These are phyloP conservation scores for Zymoseptoria brevis DNA, from an alignment of 2,329 filamentous ascomycete genomes.

Conservation along the genomic window DNA sequence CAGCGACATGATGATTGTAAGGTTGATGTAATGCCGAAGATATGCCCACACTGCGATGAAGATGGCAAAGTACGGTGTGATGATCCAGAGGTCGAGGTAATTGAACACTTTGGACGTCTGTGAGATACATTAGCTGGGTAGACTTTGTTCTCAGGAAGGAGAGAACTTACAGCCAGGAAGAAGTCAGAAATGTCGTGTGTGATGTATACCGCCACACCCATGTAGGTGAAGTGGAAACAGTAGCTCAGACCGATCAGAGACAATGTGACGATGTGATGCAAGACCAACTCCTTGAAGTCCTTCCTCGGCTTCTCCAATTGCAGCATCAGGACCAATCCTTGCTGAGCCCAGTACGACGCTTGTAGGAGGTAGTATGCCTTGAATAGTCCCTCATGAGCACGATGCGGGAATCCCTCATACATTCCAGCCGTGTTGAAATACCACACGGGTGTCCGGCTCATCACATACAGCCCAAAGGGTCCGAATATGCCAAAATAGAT, in stretches of 20 bases:
- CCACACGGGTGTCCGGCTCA: slow-evolving; percentile 86
- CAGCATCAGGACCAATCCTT: slow-evolving; percentile 77
- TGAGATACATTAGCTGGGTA: not conserved
- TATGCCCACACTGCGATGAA: slow-evolving; percentile 86
- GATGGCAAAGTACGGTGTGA: slow-evolving; percentile 73
- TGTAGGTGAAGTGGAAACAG: slow-evolving; percentile 94
- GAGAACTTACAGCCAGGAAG: slow-evolving; percentile 75
- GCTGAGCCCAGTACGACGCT: slow-evolving; percentile 91
- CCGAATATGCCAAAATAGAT: slow-evolving; percentile 80
- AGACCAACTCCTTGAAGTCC: slow-evolving; percentile 88
- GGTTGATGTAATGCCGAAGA: slow-evolving; percentile 76
- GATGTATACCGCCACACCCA: slow-evolving; percentile 86
- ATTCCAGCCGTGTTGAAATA: slow-evolving; percentile 89
- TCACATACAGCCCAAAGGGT: slow-evolving; percentile 79
- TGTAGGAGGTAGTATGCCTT: slow-evolving; percentile 96
- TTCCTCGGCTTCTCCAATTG: slow-evolving; percentile 89
- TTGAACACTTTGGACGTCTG: slow-evolving; percentile 87
- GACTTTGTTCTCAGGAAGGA: not conserved
- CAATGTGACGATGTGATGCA: slow-evolving; percentile 84
- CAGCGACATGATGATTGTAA: slow-evolving; percentile 66
- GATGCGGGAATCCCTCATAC: slow-evolving; percentile 83
- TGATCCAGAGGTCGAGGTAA: slow-evolving; percentile 72
- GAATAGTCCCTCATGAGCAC: slow-evolving; percentile 68
- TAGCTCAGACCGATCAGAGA: slow-evolving; percentile 79
- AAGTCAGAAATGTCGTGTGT: slow-evolving; percentile 94